Evolutionary conservation across 2,329 filamentous ascomycete genomes (phyloP).

Genomic region (Alternaria ventricosa): DNA sequence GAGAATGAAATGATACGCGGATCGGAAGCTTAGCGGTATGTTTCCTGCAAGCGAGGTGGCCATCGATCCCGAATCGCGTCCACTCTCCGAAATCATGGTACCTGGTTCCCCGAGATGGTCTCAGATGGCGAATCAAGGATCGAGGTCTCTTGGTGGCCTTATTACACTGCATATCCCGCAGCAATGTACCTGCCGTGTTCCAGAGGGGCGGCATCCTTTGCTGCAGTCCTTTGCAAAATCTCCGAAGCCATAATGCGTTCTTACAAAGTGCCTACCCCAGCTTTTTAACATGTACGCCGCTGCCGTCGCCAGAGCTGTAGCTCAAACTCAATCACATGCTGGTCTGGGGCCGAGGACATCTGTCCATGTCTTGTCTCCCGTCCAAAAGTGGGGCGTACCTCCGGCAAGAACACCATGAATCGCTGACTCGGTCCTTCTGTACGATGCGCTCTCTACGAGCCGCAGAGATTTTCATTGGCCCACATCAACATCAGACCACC

Average conservation of each 20-base stretch:
- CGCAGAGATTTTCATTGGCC: not conserved
- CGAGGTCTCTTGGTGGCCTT: not conserved
- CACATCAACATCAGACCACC: conserved; percentile 1
- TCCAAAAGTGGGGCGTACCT: not conserved
- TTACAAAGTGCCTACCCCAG: not conserved
- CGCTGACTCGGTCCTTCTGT: not conserved
- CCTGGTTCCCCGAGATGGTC: not conserved
- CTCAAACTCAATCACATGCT: conserved; percentile 4
- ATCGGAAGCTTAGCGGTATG: not conserved
- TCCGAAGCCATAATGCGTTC: not conserved
- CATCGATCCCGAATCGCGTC: not conserved
- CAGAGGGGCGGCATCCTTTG: not conserved
- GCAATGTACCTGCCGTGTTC: not conserved
- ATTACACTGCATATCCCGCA: not conserved
- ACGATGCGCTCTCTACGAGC: not conserved
- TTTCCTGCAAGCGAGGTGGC: not conserved
- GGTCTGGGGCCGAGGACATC: not conserved
- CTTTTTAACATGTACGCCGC: not conserved
- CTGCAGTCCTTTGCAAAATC: not conserved
- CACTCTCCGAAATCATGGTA: conserved; percentile 3
- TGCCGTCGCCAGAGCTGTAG: conserved; percentile 3
- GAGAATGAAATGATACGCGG: not conserved
- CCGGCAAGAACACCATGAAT: not conserved
- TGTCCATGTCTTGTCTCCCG: not conserved
- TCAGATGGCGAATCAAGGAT: not conserved